These are phyloP conservation scores for Castanea mollissima DNA, from an alignment of 306 rosid species.

Conservation along the genomic window DNA sequence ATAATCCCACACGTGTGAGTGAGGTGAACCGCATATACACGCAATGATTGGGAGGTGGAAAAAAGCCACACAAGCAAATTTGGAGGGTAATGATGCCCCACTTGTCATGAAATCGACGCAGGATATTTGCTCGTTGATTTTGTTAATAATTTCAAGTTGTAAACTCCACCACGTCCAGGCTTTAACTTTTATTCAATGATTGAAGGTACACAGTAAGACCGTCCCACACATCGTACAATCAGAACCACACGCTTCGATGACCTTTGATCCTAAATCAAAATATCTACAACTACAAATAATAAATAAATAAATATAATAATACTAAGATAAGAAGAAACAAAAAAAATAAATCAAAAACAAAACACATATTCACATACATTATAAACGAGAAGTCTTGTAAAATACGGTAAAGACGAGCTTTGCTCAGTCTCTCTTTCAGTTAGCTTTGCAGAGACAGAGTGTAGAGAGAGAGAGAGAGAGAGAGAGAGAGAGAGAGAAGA, in stretches of 20 bases:
- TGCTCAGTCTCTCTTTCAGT: neutral
- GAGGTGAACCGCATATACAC: constrained; percentile 16
- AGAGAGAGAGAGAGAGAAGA: constrained; percentile 10
- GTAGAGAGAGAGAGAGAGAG: constrained; percentile 14
- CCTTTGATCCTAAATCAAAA: constrained; percentile 14
- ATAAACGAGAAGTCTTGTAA: neutral
- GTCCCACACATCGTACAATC: constrained; percentile 18
- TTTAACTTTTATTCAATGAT: neutral
- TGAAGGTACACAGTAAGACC: constrained; percentile 22
- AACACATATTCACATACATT: too few species aligned
- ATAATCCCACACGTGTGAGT: constrained; percentile 31
- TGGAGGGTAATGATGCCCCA: constrained; percentile 25
- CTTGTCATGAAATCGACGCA: constrained; percentile 19
- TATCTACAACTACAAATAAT: constrained; percentile 9
- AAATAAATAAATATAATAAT: too few species aligned
- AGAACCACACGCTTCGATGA: constrained; percentile 12
- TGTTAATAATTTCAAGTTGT: neutral
- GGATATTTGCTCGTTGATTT: constrained; percentile 11
- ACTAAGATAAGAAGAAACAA: neutral
- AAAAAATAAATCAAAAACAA: neutral
- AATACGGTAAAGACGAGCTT: neutral
- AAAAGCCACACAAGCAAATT: constrained; percentile 37
- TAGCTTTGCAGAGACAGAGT: constrained; percentile 15
- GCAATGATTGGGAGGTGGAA: constrained; percentile 31
- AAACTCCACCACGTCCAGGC: too few species aligned